phyloP scores from a whole-genome alignment of 1,284 basidiomycete genomes.

The Cutaneotrichosporon mucoides region DNA sequence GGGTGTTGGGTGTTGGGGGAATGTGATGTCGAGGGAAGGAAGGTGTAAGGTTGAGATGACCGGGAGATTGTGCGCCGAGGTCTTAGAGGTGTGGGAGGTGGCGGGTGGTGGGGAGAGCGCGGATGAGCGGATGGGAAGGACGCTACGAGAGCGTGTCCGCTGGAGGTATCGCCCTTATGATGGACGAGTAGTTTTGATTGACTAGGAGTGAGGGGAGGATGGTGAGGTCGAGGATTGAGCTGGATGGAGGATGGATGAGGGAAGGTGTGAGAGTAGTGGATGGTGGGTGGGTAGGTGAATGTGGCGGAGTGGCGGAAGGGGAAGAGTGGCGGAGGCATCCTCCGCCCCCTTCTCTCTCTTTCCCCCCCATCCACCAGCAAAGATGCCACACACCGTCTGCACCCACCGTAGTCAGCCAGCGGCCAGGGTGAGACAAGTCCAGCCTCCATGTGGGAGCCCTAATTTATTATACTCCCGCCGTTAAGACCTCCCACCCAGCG shows the following conservation, averaged over 20 bases:
- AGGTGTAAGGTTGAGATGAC: not conserved
- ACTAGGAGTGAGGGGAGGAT: not conserved
- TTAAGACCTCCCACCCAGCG: no score
- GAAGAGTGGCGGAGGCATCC: not conserved
- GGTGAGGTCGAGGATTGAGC: not conserved
- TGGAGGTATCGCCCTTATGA: no score
- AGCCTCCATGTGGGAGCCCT: no score
- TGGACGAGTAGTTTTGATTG: no score
- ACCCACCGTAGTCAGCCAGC: no score
- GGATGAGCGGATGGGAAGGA: not conserved
- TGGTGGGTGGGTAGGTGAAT: not conserved
- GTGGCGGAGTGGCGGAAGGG: not conserved
- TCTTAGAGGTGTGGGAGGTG: no score
- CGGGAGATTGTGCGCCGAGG: not conserved
- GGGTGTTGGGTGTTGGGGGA: not conserved
- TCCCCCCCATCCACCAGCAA: not conserved
- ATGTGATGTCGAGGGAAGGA: not conserved
- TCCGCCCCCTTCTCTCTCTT: not conserved
- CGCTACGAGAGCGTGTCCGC: no score
- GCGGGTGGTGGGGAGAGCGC: no score
- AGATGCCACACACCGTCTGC: not conserved
- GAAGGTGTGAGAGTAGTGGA: not conserved
- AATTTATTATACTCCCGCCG: no score
- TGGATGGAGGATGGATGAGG: not conserved
- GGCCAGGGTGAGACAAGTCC: no score